A percentile compares a stretch with the other conserved stretches of the same genome.
phyloP scores from a whole-genome alignment of 495 filamentous ascomycete genomes.

The Hamigera avellanea region DNA sequence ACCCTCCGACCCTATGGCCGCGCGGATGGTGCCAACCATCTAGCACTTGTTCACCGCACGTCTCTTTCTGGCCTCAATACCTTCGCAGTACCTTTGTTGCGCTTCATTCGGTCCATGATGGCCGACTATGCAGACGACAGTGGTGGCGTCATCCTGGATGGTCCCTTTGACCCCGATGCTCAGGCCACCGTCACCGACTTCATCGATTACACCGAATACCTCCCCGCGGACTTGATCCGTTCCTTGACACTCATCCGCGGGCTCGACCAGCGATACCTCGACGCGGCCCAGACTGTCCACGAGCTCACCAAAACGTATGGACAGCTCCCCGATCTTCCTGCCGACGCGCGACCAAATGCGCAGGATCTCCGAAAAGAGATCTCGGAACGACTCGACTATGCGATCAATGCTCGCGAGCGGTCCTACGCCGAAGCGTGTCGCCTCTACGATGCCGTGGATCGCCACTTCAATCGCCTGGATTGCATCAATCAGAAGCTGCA shows the following conservation, averaged over 20 bases:
- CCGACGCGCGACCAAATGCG: conserved; percentile 39
- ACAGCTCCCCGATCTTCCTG: conserved; percentile 48
- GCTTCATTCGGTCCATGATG: conserved; percentile 8
- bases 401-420: conserved; percentile 63
- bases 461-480: conserved; percentile 64
- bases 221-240: conserved; percentile 83
- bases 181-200: conserved; percentile 91
- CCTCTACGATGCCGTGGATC: conserved; percentile 64
- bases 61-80: not conserved
- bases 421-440: conserved; percentile 74
- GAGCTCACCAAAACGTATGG: conserved; percentile 64
- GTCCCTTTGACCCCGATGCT: conserved; percentile 71
- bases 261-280: conserved; percentile 60
- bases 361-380: conserved; percentile 61
- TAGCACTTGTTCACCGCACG: not conserved
- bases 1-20: not conserved
- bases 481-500: conserved; percentile 75
- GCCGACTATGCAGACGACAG: conserved; percentile 29
- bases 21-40: conserved; percentile 1
- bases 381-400: conserved; percentile 60
- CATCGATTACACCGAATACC: conserved; percentile 93
- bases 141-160: conserved; percentile 36
- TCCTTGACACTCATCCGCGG: conserved; percentile 81
- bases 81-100: conserved; percentile 13
- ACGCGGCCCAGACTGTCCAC: conserved; percentile 56